Conservation (phyloP, 176 grass and related monocot species). For the Olyra latifolia region DNA sequence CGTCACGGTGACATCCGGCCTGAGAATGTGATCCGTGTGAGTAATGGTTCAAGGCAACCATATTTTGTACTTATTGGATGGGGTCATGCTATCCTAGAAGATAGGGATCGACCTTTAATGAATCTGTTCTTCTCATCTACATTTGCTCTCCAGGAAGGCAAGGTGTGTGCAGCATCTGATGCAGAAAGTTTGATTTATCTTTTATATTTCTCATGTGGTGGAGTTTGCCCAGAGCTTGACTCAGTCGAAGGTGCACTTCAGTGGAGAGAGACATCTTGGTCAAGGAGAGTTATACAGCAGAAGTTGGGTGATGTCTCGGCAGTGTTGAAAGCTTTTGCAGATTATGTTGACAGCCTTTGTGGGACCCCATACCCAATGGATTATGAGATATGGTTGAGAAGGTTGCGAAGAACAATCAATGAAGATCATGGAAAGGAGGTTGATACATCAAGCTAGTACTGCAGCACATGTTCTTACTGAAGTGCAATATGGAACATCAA, state of each 20-base stretch:
- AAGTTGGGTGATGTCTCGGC: conserved; percentile 83
- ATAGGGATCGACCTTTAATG: conserved; percentile 78
- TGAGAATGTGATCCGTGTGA: conserved; percentile 85
- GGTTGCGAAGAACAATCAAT: conserved; percentile 73
- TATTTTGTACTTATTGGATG: conserved; percentile 89
- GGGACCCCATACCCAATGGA: conserved; percentile 90
- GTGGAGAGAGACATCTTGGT: conserved; percentile 93
- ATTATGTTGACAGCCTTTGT: conserved; percentile 97
- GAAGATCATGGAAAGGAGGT: conserved; percentile 97
- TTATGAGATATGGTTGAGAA: conserved; percentile 97
- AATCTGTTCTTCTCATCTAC: conserved; percentile 96
- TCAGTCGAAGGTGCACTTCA: conserved; percentile 91
- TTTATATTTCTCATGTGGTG: conserved; percentile 86
- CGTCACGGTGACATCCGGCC: conserved; percentile 82
- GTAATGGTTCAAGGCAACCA: conserved; percentile 56
- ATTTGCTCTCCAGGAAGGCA: conserved; percentile 90
- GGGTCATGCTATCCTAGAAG: conserved; percentile 96
- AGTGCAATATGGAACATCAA: conserved; percentile 25
- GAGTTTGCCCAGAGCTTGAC: conserved; percentile 78
- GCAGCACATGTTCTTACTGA: conserved; percentile 22
- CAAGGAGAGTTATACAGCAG: conserved; percentile 95
- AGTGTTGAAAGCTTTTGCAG: conserved; percentile 93
- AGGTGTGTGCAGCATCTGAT: conserved; percentile 87
- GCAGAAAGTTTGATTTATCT: conserved; percentile 94
- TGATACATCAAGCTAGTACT: conserved; percentile 51